Evolutionary conservation across 2,329 filamentous ascomycete species (phyloP), one percentile per base, ranked within the genome.

Genomic region (Claviceps quebecensis): DNA sequence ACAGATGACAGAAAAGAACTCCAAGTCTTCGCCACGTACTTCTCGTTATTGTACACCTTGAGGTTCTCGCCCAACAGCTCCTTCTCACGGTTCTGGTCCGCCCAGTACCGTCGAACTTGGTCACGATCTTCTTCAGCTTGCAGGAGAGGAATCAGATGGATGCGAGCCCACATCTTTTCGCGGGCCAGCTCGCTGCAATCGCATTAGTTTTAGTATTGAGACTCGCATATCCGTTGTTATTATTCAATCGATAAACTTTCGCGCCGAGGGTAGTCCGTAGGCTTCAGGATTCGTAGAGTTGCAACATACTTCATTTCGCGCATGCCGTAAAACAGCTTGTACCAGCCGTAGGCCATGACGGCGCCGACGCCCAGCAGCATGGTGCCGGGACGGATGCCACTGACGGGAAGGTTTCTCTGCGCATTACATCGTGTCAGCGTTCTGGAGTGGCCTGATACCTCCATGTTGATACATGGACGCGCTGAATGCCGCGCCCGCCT

Each of bases 111-210:
- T 59, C 93, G 80, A 56, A 95, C 90, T 67, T 91, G 84, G 71
- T 98, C 93, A 55, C 93, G 84, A 73, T 98, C 93, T 69, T 95
- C 89, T 67, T 98, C 93, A 52, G 93, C 93, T 68, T 97, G 91
- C 57, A 98, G 81, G 56, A 95, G 73, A 53, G 93, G 93, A 63
- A 91, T 93, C 57, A 98, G 77, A 72, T 97, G 82, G 71, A 98
- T 95, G 65, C 93, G 85, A 55, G 87, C 81, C 93, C 93, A 98
- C 81, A 95, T 93, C 77, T 97, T 98, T 67, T 98, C 93, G 61
- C 93, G 87, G 56, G 83, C 87, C 59, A 95, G 83, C 71, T 98
- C 93, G 65, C 90, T 96, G 37, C 39, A 34, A 49, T 9, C 17
- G 8, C 13, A 9, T 43, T 43, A 0, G 1, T 43, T 43, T 43